Conservation (phyloP, 495 filamentous ascomycete genomes). For the Arthonia radiata region DNA sequence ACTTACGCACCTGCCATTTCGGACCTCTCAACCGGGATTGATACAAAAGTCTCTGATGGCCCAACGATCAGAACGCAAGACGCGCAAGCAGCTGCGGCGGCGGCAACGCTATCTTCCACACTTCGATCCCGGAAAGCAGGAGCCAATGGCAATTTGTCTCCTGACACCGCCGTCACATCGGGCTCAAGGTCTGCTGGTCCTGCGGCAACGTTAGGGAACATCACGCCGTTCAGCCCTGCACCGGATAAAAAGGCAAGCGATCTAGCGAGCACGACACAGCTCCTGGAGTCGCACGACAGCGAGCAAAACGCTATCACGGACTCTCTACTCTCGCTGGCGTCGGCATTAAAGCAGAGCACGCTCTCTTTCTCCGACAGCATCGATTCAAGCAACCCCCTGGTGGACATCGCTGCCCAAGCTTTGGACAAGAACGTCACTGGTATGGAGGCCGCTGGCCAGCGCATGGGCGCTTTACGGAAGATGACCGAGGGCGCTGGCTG, state of each 20-base stretch:
- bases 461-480: constrained; percentile 46
- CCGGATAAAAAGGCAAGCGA: constrained; percentile 9
- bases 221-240: constrained; percentile 2
- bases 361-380: constrained; percentile 43
- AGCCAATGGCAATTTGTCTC: constrained; percentile 4
- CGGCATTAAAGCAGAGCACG: constrained; percentile 50
- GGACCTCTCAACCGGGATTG: constrained; percentile 7
- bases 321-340: constrained; percentile 54
- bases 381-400: constrained; percentile 40
- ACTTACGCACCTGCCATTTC: constrained; percentile 12
- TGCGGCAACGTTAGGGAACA: constrained; percentile 3
- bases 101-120: constrained; percentile 6
- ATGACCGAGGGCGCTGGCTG: constrained; percentile 72
- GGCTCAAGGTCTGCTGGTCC: constrained; percentile 8
- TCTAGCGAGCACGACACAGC: constrained; percentile 29
- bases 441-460: constrained; percentile 45
- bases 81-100: constrained; percentile 5
- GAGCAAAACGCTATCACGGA: constrained; percentile 71
- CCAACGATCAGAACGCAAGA: constrained; percentile 1
- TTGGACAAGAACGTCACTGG: constrained; percentile 49
- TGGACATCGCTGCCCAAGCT: constrained; percentile 40
- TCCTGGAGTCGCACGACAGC: constrained; percentile 43
- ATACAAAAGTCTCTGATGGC: constrained; percentile 3
- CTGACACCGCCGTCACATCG: constrained; percentile 5
- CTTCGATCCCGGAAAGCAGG: constrained; percentile 11